Conservation (phyloP, 164 flowering plant species). For the Euptelea pleiosperma region DNA sequence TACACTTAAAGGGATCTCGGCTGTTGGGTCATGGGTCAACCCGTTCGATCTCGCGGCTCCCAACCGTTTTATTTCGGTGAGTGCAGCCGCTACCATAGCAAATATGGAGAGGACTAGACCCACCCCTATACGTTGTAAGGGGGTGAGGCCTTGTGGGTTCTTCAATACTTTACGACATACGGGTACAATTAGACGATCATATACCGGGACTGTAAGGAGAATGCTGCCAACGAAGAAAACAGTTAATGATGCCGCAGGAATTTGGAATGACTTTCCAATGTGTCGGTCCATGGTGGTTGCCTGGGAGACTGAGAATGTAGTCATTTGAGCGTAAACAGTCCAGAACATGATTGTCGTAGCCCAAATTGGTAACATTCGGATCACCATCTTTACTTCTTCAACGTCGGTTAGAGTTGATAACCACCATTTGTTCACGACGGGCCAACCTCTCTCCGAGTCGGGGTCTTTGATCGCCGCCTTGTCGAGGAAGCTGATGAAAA, state of each 20-base stretch:
- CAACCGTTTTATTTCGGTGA: constrained; percentile 56
- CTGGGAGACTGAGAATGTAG: constrained; percentile 82
- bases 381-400: constrained; percentile 38
- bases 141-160: constrained; percentile 67
- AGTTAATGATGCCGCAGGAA: constrained; percentile 74
- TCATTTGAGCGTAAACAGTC: constrained; percentile 88
- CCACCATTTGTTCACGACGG: constrained; percentile 26
- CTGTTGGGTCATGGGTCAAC: constrained; percentile 28
- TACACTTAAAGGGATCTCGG: constrained; percentile 51
- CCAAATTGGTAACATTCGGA: constrained; percentile 69
- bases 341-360: constrained; percentile 84
- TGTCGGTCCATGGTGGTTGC: constrained; percentile 81
- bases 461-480: constrained; percentile 43
- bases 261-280: constrained; percentile 55
- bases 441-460: background rate
- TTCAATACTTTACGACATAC: constrained; percentile 25
- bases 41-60: constrained; percentile 35
- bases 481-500: constrained; percentile 60
- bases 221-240: constrained; percentile 80
- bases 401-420: constrained; percentile 48
- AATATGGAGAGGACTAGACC: constrained; percentile 61
- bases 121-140: constrained; percentile 62
- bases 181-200: constrained; percentile 59
- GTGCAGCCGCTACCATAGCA: constrained; percentile 70
- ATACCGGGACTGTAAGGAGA: constrained; percentile 69